phyloP scores from a whole-genome alignment of 129 eudicot genomes.

The Centaurea solstitialis region DNA sequence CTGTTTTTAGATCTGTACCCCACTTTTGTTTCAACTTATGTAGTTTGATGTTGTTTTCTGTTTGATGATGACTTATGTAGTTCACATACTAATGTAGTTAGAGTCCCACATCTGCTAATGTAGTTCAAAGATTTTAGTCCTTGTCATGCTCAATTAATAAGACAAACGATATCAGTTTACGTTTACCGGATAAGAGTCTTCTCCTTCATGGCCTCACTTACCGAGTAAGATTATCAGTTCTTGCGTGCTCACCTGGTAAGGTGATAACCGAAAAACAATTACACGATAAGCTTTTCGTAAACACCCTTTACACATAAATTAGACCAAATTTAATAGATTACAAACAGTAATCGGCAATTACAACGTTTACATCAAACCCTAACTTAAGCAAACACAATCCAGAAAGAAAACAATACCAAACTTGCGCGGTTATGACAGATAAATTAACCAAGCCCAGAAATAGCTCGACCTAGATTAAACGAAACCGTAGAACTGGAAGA shows the following conservation, averaged over 20 bases:
- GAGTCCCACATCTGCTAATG: too few relatives aligned
- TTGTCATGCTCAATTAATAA: too few relatives aligned
- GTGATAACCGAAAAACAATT: background rate
- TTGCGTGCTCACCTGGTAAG: background rate
- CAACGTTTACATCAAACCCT: constrained; percentile 15
- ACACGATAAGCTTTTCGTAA: background rate
- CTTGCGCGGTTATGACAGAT: background rate
- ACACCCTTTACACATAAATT: background rate
- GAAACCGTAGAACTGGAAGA: background rate
- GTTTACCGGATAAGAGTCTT: too few relatives aligned
- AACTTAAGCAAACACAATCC: background rate
- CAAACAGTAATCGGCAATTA: background rate
- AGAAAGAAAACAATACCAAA: background rate
- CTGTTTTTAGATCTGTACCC: too few relatives aligned
- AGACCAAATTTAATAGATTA: background rate
- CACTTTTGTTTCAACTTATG: too few relatives aligned
- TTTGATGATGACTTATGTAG: too few relatives aligned
- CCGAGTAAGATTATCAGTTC: background rate
- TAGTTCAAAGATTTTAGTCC: too few relatives aligned
- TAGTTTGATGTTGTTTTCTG: too few relatives aligned
- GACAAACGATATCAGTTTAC: too few relatives aligned
- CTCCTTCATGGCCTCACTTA: too few relatives aligned
- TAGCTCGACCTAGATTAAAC: background rate
- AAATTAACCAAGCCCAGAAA: constrained; percentile 5
- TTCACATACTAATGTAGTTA: too few relatives aligned